Percentiles rank a stretch among this genome's conserved stretches.
phyloP scores from a whole-genome alignment of 129 eudicot species.

The Lactuca saligna region DNA sequence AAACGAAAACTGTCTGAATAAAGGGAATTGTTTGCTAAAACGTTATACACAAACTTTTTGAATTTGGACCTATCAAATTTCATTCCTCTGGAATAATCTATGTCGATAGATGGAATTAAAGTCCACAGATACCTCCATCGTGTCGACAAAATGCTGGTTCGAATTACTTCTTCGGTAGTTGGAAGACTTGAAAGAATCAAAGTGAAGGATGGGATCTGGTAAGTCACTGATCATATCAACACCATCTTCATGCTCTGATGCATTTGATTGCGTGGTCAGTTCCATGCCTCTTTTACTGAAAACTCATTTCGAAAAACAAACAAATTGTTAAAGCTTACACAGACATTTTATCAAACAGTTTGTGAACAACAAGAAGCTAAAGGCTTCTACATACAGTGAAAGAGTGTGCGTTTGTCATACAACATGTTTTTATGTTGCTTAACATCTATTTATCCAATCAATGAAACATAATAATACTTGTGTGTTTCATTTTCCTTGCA shows the following conservation, averaged over 20 bases:
- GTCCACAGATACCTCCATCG: conserved; percentile 32
- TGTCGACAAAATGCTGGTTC: conserved; percentile 22
- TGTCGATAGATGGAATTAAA: conserved; percentile 13
- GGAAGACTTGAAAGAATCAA: conserved; percentile 19
- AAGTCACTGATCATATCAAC: conserved; percentile 21
- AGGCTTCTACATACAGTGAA: no score
- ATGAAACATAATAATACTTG: no score
- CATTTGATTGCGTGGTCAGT: neutral
- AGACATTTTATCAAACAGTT: neutral
- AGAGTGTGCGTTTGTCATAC: no score
- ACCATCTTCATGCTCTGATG: neutral
- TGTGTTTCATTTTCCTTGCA: no score
- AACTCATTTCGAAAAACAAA: no score
- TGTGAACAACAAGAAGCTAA: no score
- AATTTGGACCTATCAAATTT: neutral
- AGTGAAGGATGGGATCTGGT: conserved; percentile 24
- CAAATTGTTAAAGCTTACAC: no score
- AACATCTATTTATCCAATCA: no score
- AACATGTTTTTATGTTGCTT: no score
- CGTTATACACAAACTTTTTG: conserved; percentile 2
- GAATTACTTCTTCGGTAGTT: conserved; percentile 8
- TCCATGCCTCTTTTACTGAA: conserved; percentile 7
- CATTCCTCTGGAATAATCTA: neutral
- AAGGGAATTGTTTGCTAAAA: conserved; percentile 4
- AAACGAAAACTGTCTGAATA: conserved; percentile 20